Percentiles rank a stretch among this genome's conserved stretches.
Conservation (phyloP, 2,329 filamentous ascomycete genomes). For the Tolypocladium nubicola region DNA sequence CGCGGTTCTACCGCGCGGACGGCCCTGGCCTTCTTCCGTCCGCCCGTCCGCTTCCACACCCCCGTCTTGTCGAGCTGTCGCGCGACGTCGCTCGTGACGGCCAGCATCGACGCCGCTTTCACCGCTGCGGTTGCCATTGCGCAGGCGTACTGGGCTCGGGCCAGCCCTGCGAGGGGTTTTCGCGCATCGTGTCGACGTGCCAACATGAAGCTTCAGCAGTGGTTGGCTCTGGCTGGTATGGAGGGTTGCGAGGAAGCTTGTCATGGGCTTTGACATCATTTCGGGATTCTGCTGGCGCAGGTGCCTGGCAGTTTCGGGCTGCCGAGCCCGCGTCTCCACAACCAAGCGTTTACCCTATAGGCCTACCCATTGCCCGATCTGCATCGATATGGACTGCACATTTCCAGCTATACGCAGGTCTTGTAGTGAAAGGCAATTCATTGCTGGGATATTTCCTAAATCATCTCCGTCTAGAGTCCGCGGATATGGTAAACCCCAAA, state of each 20-base stretch:
- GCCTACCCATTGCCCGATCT: neutral
- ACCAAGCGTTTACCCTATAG: neutral
- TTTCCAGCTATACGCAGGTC: neutral
- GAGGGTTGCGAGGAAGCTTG: neutral
- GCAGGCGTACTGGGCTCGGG: conserved; percentile 2
- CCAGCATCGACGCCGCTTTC: conserved; percentile 7
- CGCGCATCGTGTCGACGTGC: conserved; percentile 2
- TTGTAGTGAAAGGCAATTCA: neutral
- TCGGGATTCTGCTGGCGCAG: neutral
- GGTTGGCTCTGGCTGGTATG: neutral
- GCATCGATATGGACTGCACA: neutral
- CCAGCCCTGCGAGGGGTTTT: conserved; percentile 4
- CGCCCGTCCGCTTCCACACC: conserved; percentile 12
- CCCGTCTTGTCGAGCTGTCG: conserved; percentile 13
- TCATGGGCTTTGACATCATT: neutral
- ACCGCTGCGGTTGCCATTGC: conserved; percentile 1
- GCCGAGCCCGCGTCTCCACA: neutral
- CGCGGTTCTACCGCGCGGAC: conserved; percentile 13
- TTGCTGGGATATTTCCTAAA: too few relatives aligned
- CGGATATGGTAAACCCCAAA: too few relatives aligned
- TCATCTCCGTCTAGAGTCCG: neutral
- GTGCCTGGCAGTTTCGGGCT: neutral
- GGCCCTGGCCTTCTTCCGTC: conserved; percentile 5
- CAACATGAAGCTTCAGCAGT: conserved; percentile 5
- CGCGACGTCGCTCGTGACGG: conserved; percentile 9